Evolutionary conservation across 2,329 filamentous ascomycete genomes (phyloP).

Genomic region (Helminthosporium solani): DNA sequence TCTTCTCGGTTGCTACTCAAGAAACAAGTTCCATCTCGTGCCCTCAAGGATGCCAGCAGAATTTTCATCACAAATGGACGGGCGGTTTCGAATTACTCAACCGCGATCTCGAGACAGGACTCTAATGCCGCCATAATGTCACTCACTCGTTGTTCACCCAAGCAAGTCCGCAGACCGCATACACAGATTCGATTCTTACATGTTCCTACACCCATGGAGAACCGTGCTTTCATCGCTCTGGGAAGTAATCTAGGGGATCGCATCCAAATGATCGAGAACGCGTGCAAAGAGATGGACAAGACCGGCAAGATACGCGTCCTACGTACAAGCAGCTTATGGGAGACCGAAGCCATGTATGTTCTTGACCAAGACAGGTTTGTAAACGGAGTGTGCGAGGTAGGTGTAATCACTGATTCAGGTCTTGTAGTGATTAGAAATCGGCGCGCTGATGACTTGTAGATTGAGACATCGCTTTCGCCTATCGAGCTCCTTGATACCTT

Average conservation of each 20-base stretch:
- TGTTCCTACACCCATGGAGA: conserved; percentile 19
- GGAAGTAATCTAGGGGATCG: conserved; percentile 92
- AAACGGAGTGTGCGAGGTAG: conserved; percentile 89
- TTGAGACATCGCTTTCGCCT: conserved; percentile 76
- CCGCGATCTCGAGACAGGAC: background rate
- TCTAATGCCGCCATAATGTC: background rate
- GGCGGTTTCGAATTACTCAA: background rate
- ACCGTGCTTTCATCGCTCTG: conserved; percentile 75
- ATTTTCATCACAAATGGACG: conserved; percentile 6
- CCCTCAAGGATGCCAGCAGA: background rate
- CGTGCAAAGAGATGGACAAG: conserved; percentile 73
- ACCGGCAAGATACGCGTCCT: conserved; percentile 68
- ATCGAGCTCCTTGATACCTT: conserved; percentile 75
- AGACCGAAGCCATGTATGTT: conserved; percentile 97
- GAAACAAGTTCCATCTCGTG: background rate
- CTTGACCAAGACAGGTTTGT: conserved; percentile 83
- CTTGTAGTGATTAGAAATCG: conserved; percentile 2
- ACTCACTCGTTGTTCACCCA: background rate
- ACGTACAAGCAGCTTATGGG: conserved; percentile 85
- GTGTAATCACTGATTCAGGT: conserved; percentile 22
- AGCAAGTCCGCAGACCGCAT: background rate
- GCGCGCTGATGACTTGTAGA: conserved; percentile 51
- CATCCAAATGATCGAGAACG: conserved; percentile 78
- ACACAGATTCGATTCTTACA: conserved; percentile 11
- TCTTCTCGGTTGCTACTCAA: too few species aligned